Conservation (phyloP, 2,329 filamentous ascomycete species). For the Arthrocladium fulminans region DNA sequence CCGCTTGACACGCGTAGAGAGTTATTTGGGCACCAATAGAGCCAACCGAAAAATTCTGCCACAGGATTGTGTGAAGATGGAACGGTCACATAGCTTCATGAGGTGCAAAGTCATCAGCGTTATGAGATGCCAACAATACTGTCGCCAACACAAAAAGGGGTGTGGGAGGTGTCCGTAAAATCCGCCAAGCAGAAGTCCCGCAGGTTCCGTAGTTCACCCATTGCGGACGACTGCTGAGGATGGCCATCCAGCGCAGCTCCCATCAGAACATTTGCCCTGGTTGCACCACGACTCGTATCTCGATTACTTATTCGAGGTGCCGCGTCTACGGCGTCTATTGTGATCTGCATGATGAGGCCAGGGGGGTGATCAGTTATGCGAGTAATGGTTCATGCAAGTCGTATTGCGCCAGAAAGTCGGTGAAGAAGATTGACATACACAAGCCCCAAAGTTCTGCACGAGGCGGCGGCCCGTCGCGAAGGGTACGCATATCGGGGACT, state of each 20-base stretch:
- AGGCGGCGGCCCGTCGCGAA: conserved; percentile 8
- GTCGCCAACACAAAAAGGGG: no score
- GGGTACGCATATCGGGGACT: conserved; percentile 3
- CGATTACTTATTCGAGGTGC: background rate
- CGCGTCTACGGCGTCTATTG: conserved; percentile 1
- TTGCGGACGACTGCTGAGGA: no score
- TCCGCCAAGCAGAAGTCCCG: no score
- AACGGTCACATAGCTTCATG: no score
- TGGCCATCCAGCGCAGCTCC: no score
- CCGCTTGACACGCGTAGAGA: background rate
- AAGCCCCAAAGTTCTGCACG: conserved; percentile 2
- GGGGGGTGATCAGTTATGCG: conserved; percentile 4
- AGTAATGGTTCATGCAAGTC: conserved; percentile 6
- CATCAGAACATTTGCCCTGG: no score
- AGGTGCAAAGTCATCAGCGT: no score
- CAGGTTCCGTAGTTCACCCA: no score
- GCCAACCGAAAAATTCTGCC: background rate
- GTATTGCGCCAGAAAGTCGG: conserved; percentile 11
- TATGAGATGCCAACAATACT: no score
- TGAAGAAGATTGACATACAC: conserved; percentile 7
- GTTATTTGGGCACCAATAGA: conserved; percentile 3
- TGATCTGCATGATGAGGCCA: conserved; percentile 2
- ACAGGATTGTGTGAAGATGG: no score
- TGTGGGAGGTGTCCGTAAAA: no score
- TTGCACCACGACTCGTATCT: no score